phyloP scores from a whole-genome alignment of 2,329 filamentous ascomycete species.

The Chalara sp. region DNA sequence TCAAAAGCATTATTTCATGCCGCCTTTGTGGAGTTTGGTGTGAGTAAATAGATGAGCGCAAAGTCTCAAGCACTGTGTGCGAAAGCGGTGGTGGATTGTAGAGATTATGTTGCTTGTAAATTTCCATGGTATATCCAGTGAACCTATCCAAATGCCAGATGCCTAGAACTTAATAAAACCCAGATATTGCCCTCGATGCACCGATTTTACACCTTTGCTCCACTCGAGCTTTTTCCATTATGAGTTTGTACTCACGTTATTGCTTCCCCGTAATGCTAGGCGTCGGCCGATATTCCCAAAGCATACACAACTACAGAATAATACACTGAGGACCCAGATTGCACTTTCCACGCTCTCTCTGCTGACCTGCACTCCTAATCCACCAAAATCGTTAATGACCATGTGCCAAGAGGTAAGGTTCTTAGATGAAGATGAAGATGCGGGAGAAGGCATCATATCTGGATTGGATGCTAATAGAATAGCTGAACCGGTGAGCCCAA shows the following conservation, averaged over 20 bases:
- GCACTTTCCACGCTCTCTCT: slow-evolving; percentile 63
- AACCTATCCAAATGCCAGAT: too few species aligned
- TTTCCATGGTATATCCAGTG: too few species aligned
- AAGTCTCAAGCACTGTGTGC: too few species aligned
- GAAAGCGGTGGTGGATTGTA: too few species aligned
- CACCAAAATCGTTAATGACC: slow-evolving; percentile 4
- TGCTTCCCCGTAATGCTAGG: slow-evolving; percentile 40
- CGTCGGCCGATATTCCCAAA: slow-evolving; percentile 92
- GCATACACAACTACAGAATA: slow-evolving; percentile 92
- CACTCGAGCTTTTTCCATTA: too few species aligned
- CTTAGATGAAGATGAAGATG: slow-evolving; percentile 22
- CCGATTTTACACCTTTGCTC: too few species aligned
- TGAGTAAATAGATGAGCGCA: too few species aligned
- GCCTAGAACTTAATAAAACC: too few species aligned
- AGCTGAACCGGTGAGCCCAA: slow-evolving; percentile 68
- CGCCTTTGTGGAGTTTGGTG: too few species aligned
- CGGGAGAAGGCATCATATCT: slow-evolving; percentile 66
- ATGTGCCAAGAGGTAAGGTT: slow-evolving; percentile 9
- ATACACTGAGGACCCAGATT: slow-evolving; percentile 86
- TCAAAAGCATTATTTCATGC: too few species aligned
- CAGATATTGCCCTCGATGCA: too few species aligned
- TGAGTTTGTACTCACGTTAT: neutral
- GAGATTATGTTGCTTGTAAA: too few species aligned
- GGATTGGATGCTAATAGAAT: slow-evolving; percentile 71
- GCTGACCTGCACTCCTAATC: slow-evolving; percentile 46